Evolutionary conservation across 2,329 filamentous ascomycete genomes (phyloP), one percentile per base, ranked within the genome.

Genomic region (Pestalotiopsis sp.): DNA sequence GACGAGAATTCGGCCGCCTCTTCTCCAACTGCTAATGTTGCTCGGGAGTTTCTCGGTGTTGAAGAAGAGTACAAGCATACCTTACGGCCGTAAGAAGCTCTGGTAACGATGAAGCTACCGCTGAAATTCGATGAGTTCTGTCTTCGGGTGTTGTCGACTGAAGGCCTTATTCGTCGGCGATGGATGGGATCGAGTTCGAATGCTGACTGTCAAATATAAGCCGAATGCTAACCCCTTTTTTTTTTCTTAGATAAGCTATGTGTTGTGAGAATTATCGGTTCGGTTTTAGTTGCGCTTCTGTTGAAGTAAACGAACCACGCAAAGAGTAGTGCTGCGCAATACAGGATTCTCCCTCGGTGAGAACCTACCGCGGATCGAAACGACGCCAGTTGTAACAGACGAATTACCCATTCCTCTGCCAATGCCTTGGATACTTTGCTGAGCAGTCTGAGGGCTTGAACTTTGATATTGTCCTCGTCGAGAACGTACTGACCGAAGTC

Each of bases 401-500:
- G 4, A 78, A 75, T 13, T 75, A 66, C 6, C 78, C 81, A 58
- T 59, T 5, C 4, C n/a, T n/a, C 41, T 52, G 57, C 25, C 20
- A 59, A 23, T 36, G 20, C 23, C 3, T 14, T 25, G 57, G 7
- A 59, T n/a, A 87, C 80, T 5, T 82, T 82, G 12, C 80, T 85
- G 36, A 85, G 74, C 52, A 88, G 76, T 6, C 79, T 84, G 52
- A 88, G 76, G 0, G 79, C 85, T 62, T 80, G 80, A 5, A 84
- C 83, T 49, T 72, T 78, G 9, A 82, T 78, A 14, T 79, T 71
- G 4, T 78, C 75, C 41, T 82, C 78, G 6, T 80, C 82, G 6
- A 89, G 75, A 4, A 87, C 74, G 49, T 82, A 84, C 74, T 89
- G 87, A 61, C 80, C 77, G 65, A 88, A 73, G 0, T 84, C 85